Percentiles rank a stretch among this genome's conserved stretches.
Conservation (phyloP, 208 protist genomes). For the Crithidia bombi region DNA sequence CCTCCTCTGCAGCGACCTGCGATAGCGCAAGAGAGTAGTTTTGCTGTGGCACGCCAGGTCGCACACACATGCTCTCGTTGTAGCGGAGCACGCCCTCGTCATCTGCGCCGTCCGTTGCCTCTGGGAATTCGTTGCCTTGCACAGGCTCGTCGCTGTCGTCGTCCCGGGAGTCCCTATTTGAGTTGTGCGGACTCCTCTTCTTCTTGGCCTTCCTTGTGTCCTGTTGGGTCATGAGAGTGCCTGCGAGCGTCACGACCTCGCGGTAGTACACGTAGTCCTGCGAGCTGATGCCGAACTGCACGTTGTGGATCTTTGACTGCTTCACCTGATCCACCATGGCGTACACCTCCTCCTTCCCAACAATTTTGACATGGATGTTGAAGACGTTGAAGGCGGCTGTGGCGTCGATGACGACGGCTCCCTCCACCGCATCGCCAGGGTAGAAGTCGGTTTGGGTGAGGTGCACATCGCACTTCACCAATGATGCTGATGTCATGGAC, state of each 20-base stretch:
- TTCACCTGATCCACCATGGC: conserved; percentile 34
- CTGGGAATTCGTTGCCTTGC: background rate
- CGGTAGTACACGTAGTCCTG: conserved; percentile 48
- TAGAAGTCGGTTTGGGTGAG: conserved; percentile 23
- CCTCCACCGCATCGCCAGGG: conserved; percentile 33
- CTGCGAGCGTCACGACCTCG: conserved; percentile 33
- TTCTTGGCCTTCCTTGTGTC: background rate
- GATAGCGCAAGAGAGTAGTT: conserved; percentile 21
- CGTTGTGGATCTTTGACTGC: conserved; percentile 20
- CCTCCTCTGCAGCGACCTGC: conserved; percentile 11
- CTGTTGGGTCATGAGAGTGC: conserved; percentile 26
- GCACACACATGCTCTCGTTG: conserved; percentile 20
- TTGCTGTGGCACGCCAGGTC: conserved; percentile 2
- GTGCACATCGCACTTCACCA: conserved; percentile 14
- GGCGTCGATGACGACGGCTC: conserved; percentile 15
- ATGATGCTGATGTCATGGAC: background rate
- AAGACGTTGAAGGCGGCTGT: conserved; percentile 1
- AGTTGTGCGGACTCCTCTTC: background rate
- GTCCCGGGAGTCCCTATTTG: background rate
- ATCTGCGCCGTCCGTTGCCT: background rate
- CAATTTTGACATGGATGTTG: conserved; percentile 42
- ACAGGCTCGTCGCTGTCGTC: background rate
- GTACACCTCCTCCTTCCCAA: conserved; percentile 33
- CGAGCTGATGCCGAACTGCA: conserved; percentile 35
- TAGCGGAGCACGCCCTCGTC: background rate